Percentiles rank a stretch among this genome's conserved stretches.
Evolutionary conservation across 352 stramenopile genomes (phyloP).

Genomic region (Phytopythium sindhum): DNA sequence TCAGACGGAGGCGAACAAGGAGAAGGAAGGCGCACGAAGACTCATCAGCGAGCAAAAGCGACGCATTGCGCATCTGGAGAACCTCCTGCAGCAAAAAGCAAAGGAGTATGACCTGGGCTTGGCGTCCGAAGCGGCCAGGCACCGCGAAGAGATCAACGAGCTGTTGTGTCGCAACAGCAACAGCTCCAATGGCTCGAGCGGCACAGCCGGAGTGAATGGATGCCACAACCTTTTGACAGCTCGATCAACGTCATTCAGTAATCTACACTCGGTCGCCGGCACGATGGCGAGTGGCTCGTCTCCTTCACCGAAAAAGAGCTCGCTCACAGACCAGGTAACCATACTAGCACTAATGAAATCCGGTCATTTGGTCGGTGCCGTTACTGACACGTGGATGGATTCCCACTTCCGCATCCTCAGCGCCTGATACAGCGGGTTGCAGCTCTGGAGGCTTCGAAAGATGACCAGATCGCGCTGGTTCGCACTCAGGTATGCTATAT

Average conservation of each 20-base stretch:
- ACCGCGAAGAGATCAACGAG: constrained; percentile 53
- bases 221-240: constrained; percentile 5
- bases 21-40: constrained; percentile 61
- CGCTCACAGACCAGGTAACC: neutral
- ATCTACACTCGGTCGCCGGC: constrained; percentile 7
- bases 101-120: constrained; percentile 65
- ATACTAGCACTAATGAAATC: too few species aligned
- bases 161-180: constrained; percentile 40
- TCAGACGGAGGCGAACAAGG: constrained; percentile 67
- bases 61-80: constrained; percentile 44
- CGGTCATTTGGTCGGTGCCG: neutral
- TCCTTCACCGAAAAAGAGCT: constrained; percentile 1
- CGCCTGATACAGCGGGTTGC: constrained; percentile 45
- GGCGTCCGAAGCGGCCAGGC: constrained; percentile 32
- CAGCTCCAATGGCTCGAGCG: constrained; percentile 15
- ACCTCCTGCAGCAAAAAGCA: constrained; percentile 44
- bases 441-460: constrained; percentile 55
- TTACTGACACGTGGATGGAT: neutral
- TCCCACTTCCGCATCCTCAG: constrained; percentile 12
- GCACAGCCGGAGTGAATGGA: neutral
- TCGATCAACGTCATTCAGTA: constrained; percentile 15
- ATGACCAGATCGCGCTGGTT: constrained; percentile 69
- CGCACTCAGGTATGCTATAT: constrained; percentile 42
- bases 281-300: neutral
- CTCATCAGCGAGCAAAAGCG: constrained; percentile 52